phyloP scores from a whole-genome alignment of 306 rosid species.

The Rosa lucieae region DNA sequence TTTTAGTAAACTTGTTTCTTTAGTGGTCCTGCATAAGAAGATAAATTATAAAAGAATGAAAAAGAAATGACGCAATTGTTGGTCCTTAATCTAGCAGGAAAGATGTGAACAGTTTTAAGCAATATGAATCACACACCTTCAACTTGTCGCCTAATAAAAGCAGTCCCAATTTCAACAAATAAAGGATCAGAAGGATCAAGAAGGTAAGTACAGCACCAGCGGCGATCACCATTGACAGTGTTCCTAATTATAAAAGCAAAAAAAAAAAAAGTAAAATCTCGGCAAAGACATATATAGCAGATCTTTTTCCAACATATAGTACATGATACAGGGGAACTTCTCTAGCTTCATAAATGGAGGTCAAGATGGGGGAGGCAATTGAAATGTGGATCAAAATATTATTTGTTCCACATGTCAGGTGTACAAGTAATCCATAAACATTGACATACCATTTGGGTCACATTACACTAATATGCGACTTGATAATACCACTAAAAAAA shows the following conservation, averaged over 20 bases:
- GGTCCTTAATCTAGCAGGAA: background rate
- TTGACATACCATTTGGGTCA: background rate
- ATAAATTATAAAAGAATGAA: too few species aligned
- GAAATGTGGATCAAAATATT: slow-evolving; percentile 13
- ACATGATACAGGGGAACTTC: background rate
- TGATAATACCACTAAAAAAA: slow-evolving; percentile 6
- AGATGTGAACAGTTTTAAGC: background rate
- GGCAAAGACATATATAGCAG: slow-evolving; percentile 18
- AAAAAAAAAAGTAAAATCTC: slow-evolving; percentile 29
- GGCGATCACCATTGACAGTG: slow-evolving; percentile 70
- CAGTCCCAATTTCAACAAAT: slow-evolving; percentile 82
- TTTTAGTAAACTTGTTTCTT: background rate
- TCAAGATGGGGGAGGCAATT: slow-evolving; percentile 7
- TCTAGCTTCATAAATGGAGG: background rate
- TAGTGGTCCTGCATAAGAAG: background rate
- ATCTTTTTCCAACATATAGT: slow-evolving; percentile 10
- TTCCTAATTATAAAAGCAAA: slow-evolving; percentile 48
- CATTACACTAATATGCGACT: slow-evolving; percentile 15
- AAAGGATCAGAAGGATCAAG: slow-evolving; percentile 94
- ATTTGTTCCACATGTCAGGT: slow-evolving; percentile 1
- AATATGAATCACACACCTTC: slow-evolving; percentile 46
- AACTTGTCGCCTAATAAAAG: slow-evolving; percentile 73
- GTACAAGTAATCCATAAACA: slow-evolving; percentile 1
- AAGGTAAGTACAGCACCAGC: slow-evolving; percentile 94
- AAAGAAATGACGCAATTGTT: background rate